phyloP scores from a whole-genome alignment of 192 early-diverging fungal genomes.

The Entomortierella beljakovae region DNA sequence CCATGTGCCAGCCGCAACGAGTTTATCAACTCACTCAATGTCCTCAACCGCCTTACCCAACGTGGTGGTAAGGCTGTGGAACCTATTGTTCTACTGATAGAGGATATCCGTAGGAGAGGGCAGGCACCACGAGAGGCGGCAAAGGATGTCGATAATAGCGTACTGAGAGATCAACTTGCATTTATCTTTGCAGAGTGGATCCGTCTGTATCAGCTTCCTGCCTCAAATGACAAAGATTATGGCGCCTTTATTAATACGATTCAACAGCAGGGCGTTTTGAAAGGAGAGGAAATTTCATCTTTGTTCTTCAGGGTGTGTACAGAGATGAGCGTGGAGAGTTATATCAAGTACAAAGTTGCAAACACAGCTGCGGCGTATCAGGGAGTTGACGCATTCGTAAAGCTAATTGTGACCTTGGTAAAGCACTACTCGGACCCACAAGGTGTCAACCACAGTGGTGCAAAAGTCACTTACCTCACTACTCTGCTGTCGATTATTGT shows the following conservation, averaged over 20 bases:
- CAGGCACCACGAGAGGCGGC: slow-evolving; percentile 52
- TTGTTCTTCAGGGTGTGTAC: slow-evolving; percentile 93
- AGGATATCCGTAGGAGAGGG: slow-evolving; percentile 63
- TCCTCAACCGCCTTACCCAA: slow-evolving; percentile 72
- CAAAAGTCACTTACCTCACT: slow-evolving; percentile 75
- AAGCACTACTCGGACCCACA: slow-evolving; percentile 75
- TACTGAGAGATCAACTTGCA: slow-evolving; percentile 70
- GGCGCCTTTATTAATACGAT: slow-evolving; percentile 76
- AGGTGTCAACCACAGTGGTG: slow-evolving; percentile 63
- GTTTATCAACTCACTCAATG: slow-evolving; percentile 80
- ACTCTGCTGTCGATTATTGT: slow-evolving; percentile 90
- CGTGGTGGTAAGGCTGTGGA: slow-evolving; percentile 68
- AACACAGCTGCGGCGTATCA: slow-evolving; percentile 72
- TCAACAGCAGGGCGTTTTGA: slow-evolving; percentile 79
- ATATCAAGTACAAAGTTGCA: slow-evolving; percentile 68
- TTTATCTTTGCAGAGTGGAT: slow-evolving; percentile 88
- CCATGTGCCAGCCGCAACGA: slow-evolving; percentile 65
- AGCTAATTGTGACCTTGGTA: slow-evolving; percentile 84
- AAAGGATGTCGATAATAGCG: slow-evolving; percentile 63
- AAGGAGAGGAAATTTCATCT: slow-evolving; percentile 80
- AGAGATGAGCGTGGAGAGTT: slow-evolving; percentile 85
- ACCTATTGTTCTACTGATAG: slow-evolving; percentile 58
- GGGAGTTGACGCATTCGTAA: slow-evolving; percentile 93
- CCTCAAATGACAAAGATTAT: slow-evolving; percentile 77
- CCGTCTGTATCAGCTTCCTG: slow-evolving; percentile 74